Evolutionary conservation across 768 basidiomycete species (phyloP).

Genomic region (Candolleomyces efflorescens): DNA sequence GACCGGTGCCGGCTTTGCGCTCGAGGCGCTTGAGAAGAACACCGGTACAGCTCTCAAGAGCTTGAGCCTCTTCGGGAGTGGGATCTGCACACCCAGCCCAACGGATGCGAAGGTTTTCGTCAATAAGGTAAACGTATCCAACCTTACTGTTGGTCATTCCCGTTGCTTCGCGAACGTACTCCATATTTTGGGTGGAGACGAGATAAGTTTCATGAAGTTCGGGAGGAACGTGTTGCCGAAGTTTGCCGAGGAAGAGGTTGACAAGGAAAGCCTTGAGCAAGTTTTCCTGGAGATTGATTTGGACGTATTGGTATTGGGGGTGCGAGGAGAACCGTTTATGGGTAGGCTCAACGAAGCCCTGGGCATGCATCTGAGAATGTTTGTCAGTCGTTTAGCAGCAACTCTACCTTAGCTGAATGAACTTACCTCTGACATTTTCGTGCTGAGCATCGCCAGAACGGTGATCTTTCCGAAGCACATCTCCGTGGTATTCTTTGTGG

Average conservation of each 20-base stretch:
- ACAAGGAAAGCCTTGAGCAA: slow-evolving; percentile 88
- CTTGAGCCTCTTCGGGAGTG: slow-evolving; percentile 62
- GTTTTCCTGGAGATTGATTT: slow-evolving; percentile 95
- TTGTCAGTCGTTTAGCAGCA: not conserved
- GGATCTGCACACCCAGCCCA: slow-evolving; percentile 94
- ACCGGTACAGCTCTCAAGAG: slow-evolving; percentile 63
- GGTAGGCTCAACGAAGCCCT: slow-evolving; percentile 62
- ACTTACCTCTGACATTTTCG: slow-evolving; percentile 84
- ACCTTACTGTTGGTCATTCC: slow-evolving; percentile 88
- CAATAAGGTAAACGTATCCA: slow-evolving; percentile 90
- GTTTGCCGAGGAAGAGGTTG: slow-evolving; percentile 71
- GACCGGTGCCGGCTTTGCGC: not conserved
- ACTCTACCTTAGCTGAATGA: not conserved
- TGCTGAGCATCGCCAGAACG: slow-evolving; percentile 78
- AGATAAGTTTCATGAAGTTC: slow-evolving; percentile 69
- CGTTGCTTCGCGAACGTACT: slow-evolving; percentile 78
- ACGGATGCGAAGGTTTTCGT: slow-evolving; percentile 76
- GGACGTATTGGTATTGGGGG: slow-evolving; percentile 66
- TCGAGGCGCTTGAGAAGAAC: slow-evolving; percentile 62
- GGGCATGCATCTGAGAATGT: slow-evolving; percentile 62
- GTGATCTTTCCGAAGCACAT: slow-evolving; percentile 75
- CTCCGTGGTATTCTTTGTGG: slow-evolving; percentile 68
- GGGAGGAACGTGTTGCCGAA: slow-evolving; percentile 62
- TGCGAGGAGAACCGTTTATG: slow-evolving; percentile 47
- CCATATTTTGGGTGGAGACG: slow-evolving; percentile 80